Base-by-base conservation (phyloP, 1,284 basidiomycete genomes). In the Testicularia cyperi region DNA sequence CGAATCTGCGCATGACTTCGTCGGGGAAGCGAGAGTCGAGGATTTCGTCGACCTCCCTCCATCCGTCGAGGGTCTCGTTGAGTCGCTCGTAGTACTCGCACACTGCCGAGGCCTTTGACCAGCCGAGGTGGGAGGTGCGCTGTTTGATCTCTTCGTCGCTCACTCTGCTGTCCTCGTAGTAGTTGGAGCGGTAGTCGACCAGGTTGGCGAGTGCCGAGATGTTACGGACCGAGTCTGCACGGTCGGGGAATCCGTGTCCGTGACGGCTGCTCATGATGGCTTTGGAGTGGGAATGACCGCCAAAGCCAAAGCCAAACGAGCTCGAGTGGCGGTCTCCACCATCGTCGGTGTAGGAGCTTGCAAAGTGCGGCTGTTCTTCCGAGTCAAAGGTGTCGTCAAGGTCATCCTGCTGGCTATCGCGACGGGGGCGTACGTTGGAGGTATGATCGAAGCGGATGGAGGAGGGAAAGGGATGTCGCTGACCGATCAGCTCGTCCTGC, bases 31-130 rank as follows among this genome's bases (percentile, higher is more conserved):
- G 65, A 19, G 66, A 70, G 41, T 75, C 73, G 31, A 75, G 60
- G 39, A 75, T 70, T 41, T 72, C 70, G 38, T 75, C 73, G 23
- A 68, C 68, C 40, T 74, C 70, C 20, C 72, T 54, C 71, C 69
- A 74, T 1, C 68, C 70, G 22, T 75, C 73, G 3, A 75, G 58
- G 6, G 70, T 66, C 25, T 58, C 55, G 32, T 74, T 71, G 36
- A 69, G 62, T 10, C 55, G 51, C 28, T 70, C 70, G 32, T 75
- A 74, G 38, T 69, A 75, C 13, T 46, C 53, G 22, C 41, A 55
- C 12, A 74, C 45, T 14, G 61, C 61, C 0, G 55, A 40, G 0
- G 60, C 47, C 15, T 54, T 60, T 30, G 63, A 46, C 48, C 43
- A 45, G 14, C 39, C 34, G 14, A 68, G 42, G 30, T 45, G 43